phyloP scores from a whole-genome alignment of 371 early-diverging fungal species.

The Lichtheimia corymbifera region DNA sequence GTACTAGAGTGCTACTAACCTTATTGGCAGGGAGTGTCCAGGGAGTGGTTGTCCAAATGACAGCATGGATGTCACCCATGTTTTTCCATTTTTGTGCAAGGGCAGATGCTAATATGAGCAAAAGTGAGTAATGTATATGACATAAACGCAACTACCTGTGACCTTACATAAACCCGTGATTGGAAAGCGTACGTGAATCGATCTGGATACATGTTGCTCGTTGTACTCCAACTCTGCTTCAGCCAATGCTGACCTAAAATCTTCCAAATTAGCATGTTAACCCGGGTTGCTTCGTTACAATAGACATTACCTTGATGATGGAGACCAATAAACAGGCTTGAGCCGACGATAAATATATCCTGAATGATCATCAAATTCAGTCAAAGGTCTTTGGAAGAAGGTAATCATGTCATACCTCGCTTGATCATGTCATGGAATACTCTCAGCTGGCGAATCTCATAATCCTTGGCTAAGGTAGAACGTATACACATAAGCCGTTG shows the following conservation, averaged over 20 bases:
- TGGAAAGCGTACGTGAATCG: conserved; percentile 73
- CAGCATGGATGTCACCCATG: conserved; percentile 39
- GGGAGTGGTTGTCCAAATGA: conserved; percentile 97
- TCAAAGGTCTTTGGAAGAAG: not conserved
- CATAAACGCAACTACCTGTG: not conserved
- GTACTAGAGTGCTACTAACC: conserved; percentile 18
- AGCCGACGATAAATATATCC: conserved; percentile 75
- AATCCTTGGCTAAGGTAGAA: conserved; percentile 57
- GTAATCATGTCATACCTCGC: conserved; percentile 38
- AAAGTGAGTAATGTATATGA: no score
- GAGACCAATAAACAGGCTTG: conserved; percentile 93
- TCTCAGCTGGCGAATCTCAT: conserved; percentile 77
- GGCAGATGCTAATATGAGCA: conserved; percentile 6
- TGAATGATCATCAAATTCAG: conserved; percentile 7
- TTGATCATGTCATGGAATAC: conserved; percentile 80
- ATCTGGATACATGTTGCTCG: conserved; percentile 76
- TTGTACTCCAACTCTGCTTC: conserved; percentile 91
- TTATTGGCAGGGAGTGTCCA: conserved; percentile 94
- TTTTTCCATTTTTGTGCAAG: conserved; percentile 27
- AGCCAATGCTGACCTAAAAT: conserved; percentile 80
- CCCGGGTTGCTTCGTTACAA: not conserved
- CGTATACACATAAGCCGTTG: no score
- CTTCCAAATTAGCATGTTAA: not conserved
- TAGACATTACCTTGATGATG: conserved; percentile 62
- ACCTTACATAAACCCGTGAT: conserved; percentile 42